phyloP scores from a whole-genome alignment of 331 rosid species.

The Arachis monticola region DNA sequence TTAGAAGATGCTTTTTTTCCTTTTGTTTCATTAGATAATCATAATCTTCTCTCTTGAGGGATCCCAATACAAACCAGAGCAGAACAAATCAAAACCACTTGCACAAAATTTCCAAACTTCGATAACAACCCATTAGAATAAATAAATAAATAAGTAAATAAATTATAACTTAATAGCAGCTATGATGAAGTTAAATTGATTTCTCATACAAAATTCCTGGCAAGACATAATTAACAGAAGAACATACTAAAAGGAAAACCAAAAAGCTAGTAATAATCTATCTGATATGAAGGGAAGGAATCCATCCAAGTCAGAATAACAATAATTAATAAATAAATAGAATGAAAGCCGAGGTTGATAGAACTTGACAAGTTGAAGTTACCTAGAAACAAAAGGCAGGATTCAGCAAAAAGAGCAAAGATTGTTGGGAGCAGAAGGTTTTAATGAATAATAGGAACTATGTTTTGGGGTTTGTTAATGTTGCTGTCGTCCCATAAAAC shows the following conservation, averaged over 20 bases:
- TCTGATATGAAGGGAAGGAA: neutral
- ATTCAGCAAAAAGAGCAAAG: neutral
- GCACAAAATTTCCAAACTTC: neutral
- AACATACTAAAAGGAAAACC: too few species aligned
- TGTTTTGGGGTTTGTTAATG: constrained; percentile 19
- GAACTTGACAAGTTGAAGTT: neutral
- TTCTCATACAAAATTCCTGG: neutral
- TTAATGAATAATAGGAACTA: neutral
- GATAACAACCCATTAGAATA: neutral
- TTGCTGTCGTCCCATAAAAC: constrained; percentile 25
- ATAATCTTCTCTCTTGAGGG: neutral
- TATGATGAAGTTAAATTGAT: neutral
- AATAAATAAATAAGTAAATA: neutral
- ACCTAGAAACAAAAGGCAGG: constrained; percentile 8
- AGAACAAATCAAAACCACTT: neutral
- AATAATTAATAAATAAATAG: neutral
- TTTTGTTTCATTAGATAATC: neutral
- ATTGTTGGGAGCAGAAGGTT: neutral
- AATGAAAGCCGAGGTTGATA: constrained; percentile 16
- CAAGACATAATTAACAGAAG: neutral
- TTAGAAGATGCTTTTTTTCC: neutral
- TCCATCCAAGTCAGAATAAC: neutral
- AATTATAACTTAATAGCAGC: neutral
- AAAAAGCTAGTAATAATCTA: neutral
- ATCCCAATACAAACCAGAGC: constrained; percentile 12